Base-by-base conservation (phyloP, 2,329 filamentous ascomycete species). In the Rutstroemia sp. region DNA sequence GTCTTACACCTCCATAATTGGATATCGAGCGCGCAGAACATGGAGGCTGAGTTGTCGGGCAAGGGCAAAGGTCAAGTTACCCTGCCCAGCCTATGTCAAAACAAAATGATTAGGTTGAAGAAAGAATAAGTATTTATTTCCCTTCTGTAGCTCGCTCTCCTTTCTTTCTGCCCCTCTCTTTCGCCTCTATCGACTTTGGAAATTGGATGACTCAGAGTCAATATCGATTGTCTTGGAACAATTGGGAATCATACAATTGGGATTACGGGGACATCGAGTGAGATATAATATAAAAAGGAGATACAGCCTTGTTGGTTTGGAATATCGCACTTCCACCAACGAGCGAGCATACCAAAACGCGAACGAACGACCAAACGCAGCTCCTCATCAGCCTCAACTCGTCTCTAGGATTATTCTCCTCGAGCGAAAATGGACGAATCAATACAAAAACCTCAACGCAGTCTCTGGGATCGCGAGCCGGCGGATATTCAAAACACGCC, bases 401-500 rank as follows among this genome's bases (percentile, higher is more conserved):
- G 16, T 34, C 7, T 25, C 23, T n/a, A n/a, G n/a, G 16, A 44
- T 27, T 37, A 50, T 16, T 19, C 10, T 50, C 42, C 38, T 7
- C 46, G 16, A 30, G 25, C 18, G 8, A 50, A 49, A 25, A 55
- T 55, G 52, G n/a, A 37, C 30, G 34, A 34, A 45, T 19, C 42
- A 19, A 16, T n/a, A 1, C 44, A 54, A 54, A 4, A 34, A 48
- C 52, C 52, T 44, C 52, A 37, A 23, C 38, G 16, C 9, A 50
- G 45, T 42, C 45, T 21, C 18, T 55, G 52, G 46, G 52, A 50
- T 23, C 52, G 52, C 23, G 37, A 49, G 19, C 46, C 52, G 9
- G 37, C 45, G 12, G 52, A 55, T 37, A n/a, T 55, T 27, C n/a
- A 41, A 34, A 55, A 55, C 9, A 27, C 49, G 30, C 52, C 52